Evolutionary conservation across 225 moss, liverwort and hornwort species (phyloP).

Genomic region (Ulota crispa): DNA sequence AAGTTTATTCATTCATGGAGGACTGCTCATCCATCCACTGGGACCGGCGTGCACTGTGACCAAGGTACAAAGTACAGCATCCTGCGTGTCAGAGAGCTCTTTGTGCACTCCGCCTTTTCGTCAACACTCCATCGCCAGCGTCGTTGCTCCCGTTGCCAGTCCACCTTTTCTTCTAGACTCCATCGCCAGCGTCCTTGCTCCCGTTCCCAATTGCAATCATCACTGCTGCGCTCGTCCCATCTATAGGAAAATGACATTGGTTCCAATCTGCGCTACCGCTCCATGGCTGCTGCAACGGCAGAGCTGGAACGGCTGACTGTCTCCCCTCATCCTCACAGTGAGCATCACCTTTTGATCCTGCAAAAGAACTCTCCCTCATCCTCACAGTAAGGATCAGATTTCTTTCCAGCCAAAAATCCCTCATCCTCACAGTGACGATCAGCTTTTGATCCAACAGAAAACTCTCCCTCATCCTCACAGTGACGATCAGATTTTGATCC

Average conservation of each 20-base stretch:
- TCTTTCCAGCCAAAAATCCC: background rate
- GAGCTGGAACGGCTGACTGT: background rate
- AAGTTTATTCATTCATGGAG: no score
- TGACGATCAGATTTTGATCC: no score
- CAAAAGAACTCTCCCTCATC: background rate
- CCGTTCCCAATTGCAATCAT: background rate
- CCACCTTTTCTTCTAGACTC: background rate
- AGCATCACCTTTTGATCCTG: no score
- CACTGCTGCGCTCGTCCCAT: background rate
- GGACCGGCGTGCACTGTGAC: background rate
- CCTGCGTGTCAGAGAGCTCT: background rate
- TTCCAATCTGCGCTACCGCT: background rate
- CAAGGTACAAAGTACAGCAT: no score
- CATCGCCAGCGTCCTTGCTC: background rate
- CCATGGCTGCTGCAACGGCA: background rate
- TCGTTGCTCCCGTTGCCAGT: background rate
- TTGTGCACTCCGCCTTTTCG: background rate
- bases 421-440: no score
- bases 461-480: no score
- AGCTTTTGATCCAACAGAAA: no score
- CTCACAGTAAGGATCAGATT: no score
- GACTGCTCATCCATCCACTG: background rate
- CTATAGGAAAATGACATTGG: background rate
- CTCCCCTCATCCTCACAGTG: background rate
- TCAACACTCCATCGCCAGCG: background rate